Conservation (phyloP, 164 flowering plant genomes). For the Cinnamomum micranthum region DNA sequence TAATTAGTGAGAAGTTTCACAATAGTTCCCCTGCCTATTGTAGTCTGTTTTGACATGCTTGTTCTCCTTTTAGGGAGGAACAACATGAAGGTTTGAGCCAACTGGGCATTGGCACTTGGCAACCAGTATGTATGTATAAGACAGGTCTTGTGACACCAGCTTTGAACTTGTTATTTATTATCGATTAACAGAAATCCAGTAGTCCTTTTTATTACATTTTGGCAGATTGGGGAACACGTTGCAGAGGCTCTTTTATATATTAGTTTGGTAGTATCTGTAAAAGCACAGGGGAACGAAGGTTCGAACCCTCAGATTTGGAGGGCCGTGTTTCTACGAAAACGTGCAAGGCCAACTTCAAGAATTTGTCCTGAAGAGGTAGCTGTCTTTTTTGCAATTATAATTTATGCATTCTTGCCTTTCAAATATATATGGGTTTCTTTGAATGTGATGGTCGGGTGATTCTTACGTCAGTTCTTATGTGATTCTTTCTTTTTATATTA, state of each 20-base stretch:
- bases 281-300: conserved; percentile 46
- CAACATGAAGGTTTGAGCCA: not conserved
- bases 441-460: too few species aligned
- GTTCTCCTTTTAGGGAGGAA: too few species aligned
- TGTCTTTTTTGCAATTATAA: not conserved
- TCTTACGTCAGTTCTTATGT: too few species aligned
- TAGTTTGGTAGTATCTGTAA: conserved; percentile 51
- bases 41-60: too few species aligned
- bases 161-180: not conserved
- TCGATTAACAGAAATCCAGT: not conserved
- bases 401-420: not conserved
- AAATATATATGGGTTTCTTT: too few species aligned
- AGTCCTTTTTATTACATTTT: conserved; percentile 40
- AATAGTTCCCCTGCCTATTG: too few species aligned
- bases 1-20: too few species aligned
- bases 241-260: conserved; percentile 79
- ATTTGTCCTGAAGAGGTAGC: conserved; percentile 64
- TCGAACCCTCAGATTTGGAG: conserved; percentile 69
- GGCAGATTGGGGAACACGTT: conserved; percentile 84
- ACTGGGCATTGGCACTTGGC: too few species aligned
- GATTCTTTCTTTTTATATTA: too few species aligned
- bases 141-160: not conserved
- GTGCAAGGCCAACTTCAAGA: conserved; percentile 38
- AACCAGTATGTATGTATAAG: too few species aligned
- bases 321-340: conserved; percentile 35